Evolutionary conservation across 495 filamentous ascomycete genomes (phyloP).

Genomic region (Penicillium crystallinum): DNA sequence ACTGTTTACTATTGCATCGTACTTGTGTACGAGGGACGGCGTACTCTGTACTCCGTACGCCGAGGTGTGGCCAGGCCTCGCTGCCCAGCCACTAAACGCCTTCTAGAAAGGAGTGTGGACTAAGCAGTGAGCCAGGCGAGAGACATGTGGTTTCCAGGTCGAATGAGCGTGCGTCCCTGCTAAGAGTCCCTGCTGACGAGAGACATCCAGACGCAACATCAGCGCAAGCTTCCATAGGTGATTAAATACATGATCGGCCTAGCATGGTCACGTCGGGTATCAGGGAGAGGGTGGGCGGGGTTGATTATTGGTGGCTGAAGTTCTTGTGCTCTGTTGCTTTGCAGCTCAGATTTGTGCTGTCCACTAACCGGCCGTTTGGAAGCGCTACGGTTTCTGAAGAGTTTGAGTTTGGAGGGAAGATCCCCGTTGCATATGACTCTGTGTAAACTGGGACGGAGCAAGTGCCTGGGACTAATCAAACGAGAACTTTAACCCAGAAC

Average conservation of each 20-base stretch:
- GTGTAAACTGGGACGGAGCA: too few species aligned
- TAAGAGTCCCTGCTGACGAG: neutral
- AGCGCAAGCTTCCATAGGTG: neutral
- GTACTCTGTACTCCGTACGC: neutral
- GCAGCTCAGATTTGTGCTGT: neutral
- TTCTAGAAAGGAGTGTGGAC: conserved; percentile 1
- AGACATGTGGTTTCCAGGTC: neutral
- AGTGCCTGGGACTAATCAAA: neutral
- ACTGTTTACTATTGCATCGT: neutral
- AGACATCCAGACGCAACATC: neutral
- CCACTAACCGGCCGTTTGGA: conserved; percentile 13
- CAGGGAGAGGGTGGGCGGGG: conserved; percentile 4
- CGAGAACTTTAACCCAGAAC: neutral
- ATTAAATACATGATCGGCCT: conserved; percentile 14
- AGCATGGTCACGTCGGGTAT: conserved; percentile 12
- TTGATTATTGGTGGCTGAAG: neutral
- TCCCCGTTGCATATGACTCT: conserved; percentile 7
- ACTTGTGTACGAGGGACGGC: neutral
- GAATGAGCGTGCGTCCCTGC: neutral
- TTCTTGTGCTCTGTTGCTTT: neutral
- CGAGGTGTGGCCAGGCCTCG: neutral
- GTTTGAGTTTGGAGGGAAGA: neutral
- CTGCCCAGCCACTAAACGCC: neutral
- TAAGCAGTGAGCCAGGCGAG: neutral
- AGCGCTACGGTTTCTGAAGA: conserved; percentile 8